Percentiles rank a stretch among this genome's conserved stretches.
Evolutionary conservation across 2,329 filamentous ascomycete species (phyloP).

Genomic region (Phialophora verrucosa): DNA sequence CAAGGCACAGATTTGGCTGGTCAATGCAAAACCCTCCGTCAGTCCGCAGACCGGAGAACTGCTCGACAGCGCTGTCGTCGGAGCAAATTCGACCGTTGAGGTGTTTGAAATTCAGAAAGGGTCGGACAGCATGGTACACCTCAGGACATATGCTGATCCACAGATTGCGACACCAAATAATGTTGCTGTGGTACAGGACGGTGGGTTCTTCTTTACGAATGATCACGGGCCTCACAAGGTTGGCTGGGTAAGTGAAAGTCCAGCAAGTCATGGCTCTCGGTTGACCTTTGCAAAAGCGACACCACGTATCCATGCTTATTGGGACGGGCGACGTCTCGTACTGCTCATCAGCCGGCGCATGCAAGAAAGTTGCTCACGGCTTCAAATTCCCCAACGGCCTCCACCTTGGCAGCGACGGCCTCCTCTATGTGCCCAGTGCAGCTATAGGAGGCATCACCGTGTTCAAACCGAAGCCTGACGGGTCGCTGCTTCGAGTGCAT

Average conservation of each 20-base stretch:
- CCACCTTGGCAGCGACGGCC: slow-evolving; percentile 42
- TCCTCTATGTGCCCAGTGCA: slow-evolving; percentile 46
- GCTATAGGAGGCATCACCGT: slow-evolving; percentile 40
- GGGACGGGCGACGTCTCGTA: slow-evolving; percentile 39
- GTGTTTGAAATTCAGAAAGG: slow-evolving; percentile 43
- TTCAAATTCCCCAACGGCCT: slow-evolving; percentile 46
- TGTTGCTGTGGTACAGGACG: slow-evolving; percentile 44
- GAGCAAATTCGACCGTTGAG: slow-evolving; percentile 49
- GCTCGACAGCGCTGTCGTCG: slow-evolving; percentile 42
- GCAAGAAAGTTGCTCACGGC: slow-evolving; percentile 32
- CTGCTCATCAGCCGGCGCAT: slow-evolving; percentile 32
- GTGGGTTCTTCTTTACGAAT: slow-evolving; percentile 48
- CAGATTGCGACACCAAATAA: slow-evolving; percentile 47
- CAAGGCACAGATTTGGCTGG: slow-evolving; percentile 39
- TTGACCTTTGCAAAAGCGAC: slow-evolving; percentile 26
- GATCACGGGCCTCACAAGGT: slow-evolving; percentile 45
- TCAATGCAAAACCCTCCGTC: slow-evolving; percentile 46
- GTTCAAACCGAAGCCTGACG: slow-evolving; percentile 28
- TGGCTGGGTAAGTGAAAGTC: slow-evolving; percentile 17
- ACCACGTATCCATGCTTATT: slow-evolving; percentile 31
- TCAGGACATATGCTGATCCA: slow-evolving; percentile 43
- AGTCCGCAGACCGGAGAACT: slow-evolving; percentile 42
- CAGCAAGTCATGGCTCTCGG: neutral
- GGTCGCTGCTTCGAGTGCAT: slow-evolving; percentile 26
- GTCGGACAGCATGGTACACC: slow-evolving; percentile 42